Conservation (phyloP, 2,329 filamentous ascomycete species). For the Colletotrichum ledebouriae region DNA sequence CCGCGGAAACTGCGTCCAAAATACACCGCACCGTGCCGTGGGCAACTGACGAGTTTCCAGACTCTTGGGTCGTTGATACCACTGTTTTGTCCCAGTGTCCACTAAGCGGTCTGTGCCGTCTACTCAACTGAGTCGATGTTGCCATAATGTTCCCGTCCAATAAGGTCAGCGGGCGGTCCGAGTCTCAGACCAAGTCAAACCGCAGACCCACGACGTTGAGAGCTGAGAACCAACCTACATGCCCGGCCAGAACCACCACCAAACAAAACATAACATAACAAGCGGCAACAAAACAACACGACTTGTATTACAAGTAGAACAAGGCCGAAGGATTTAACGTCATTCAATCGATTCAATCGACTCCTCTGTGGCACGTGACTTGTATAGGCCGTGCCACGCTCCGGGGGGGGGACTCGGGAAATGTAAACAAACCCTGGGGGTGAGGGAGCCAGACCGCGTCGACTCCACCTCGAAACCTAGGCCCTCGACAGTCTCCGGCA, state of each 20-base stretch:
- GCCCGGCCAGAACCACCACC: too few relatives aligned
- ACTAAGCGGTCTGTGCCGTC: conserved; percentile 3
- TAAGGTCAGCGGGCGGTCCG: conserved; percentile 12
- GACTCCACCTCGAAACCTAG: conserved; percentile 44
- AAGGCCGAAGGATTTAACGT: not conserved
- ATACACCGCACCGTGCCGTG: not conserved
- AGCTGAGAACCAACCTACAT: too few relatives aligned
- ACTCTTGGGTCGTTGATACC: not conserved
- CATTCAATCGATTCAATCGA: too few relatives aligned
- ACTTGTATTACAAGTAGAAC: too few relatives aligned
- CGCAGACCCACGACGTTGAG: not conserved
- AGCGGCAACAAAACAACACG: not conserved
- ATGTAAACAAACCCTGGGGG: conserved; percentile 29
- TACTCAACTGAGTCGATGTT: conserved; percentile 7
- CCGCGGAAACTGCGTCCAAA: not conserved
- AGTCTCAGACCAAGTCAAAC: conserved; percentile 16
- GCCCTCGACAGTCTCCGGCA: conserved; percentile 1
- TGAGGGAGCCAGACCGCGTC: conserved; percentile 42
- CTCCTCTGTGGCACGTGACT: conserved; percentile 6
- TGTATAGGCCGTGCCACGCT: conserved; percentile 3
- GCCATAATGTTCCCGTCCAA: conserved; percentile 10
- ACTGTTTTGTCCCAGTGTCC: not conserved
- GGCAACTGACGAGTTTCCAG: not conserved
- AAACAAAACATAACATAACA: not conserved
- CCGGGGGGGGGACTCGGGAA: not conserved